These are phyloP conservation scores for Sphagnum tenellum DNA, from an alignment of 225 moss, liverwort and hornwort genomes.

Conservation along the genomic window DNA sequence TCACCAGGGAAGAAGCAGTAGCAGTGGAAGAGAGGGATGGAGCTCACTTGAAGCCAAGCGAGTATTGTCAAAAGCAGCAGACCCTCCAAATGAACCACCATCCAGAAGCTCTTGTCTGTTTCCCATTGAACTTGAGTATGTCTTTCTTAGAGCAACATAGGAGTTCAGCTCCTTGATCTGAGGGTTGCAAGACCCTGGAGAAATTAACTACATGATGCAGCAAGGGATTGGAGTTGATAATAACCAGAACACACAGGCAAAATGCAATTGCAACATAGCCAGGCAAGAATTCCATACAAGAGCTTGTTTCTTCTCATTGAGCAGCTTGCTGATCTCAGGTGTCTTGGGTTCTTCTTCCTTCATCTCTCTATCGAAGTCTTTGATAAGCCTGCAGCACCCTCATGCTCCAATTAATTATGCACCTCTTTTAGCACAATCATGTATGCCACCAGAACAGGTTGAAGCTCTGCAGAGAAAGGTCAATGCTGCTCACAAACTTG, in stretches of 20 bases:
- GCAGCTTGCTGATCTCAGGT: slow-evolving; percentile 45
- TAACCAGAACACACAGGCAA: neutral
- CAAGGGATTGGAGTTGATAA: neutral
- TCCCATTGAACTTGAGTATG: slow-evolving; percentile 33
- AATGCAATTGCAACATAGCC: neutral
- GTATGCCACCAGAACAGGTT: too few relatives aligned
- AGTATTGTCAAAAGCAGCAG: slow-evolving; percentile 25
- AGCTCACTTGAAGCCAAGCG: slow-evolving; percentile 66
- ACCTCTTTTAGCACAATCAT: too few relatives aligned
- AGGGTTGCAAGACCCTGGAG: neutral
- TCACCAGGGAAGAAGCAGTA: too few relatives aligned
- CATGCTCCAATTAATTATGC: neutral
- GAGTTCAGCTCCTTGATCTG: slow-evolving; percentile 92
- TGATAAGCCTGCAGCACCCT: slow-evolving; percentile 49
- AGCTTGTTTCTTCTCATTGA: slow-evolving; percentile 72
- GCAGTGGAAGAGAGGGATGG: neutral
- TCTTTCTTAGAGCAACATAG: slow-evolving; percentile 87
- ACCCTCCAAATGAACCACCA: slow-evolving; percentile 28
- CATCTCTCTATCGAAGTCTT: slow-evolving; percentile 62
- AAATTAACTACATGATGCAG: neutral
- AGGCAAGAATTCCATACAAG: slow-evolving; percentile 16
- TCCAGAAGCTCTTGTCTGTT: slow-evolving; percentile 53
- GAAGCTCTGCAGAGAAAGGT: too few relatives aligned
- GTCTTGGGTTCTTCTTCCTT: slow-evolving; percentile 40
- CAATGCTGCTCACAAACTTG: too few relatives aligned